phyloP scores from a whole-genome alignment of 169 alveolate species.

The Plasmodium berghei region DNA sequence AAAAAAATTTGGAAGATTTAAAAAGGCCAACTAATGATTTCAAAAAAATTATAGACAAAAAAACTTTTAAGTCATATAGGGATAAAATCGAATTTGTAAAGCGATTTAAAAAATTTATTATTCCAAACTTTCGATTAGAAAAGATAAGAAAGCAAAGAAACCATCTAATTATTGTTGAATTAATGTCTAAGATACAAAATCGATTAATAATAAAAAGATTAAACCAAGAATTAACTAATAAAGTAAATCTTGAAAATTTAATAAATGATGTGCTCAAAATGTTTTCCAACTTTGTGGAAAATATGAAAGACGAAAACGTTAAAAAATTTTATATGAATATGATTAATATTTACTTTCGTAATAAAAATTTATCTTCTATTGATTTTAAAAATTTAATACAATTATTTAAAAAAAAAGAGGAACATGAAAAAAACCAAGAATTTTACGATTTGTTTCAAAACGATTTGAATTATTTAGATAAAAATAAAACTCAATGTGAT shows the following conservation, averaged over 20 bases:
- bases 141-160: constrained; percentile 61
- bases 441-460: constrained; percentile 50
- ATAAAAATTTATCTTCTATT: constrained; percentile 14
- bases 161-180: constrained; percentile 56
- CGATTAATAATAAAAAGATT: constrained; percentile 59
- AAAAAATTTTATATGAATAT: constrained; percentile 32
- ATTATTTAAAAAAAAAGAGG: constrained; percentile 60
- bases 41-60: constrained; percentile 57
- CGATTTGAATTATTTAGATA: constrained; percentile 61
- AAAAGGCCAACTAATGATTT: constrained; percentile 48
- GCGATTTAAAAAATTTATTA: constrained; percentile 59
- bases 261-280: constrained; percentile 14
- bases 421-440: constrained; percentile 39
- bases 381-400: constrained; percentile 51
- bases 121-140: constrained; percentile 65
- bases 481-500: constrained; percentile 58
- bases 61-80: constrained; percentile 53
- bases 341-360: constrained; percentile 35
- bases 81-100: constrained; percentile 61
- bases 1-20: constrained; percentile 56
- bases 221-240: constrained; percentile 46
- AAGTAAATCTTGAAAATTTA: constrained; percentile 50
- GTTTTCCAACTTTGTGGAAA: constrained; percentile 18
- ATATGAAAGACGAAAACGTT: constrained; percentile 34
- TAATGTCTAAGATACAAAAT: constrained; percentile 68